These are phyloP conservation scores for Ehretia macrophylla DNA, from an alignment of 257 asterid genomes.

Conservation along the genomic window DNA sequence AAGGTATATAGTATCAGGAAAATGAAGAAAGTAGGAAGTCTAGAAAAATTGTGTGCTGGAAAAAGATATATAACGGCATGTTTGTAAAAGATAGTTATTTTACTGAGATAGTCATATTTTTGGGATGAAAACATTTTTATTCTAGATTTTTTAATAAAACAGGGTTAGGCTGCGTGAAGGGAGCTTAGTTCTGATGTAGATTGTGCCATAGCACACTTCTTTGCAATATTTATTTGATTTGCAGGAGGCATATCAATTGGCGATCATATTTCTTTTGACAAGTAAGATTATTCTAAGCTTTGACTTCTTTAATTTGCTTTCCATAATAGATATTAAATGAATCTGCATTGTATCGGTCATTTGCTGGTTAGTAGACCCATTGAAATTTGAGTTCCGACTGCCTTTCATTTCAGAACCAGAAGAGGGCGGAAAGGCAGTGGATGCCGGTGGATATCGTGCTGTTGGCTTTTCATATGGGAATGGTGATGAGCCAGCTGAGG, in stretches of 20 bases:
- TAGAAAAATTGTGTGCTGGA: not conserved
- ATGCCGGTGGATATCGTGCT: constrained; percentile 35
- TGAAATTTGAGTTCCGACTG: not conserved
- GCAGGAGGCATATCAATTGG: constrained; percentile 48
- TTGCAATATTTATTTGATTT: constrained; percentile 37
- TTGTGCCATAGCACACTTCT: constrained; percentile 39
- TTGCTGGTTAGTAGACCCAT: not conserved
- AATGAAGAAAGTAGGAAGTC: not conserved
- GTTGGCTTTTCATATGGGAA: constrained; percentile 75
- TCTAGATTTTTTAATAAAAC: constrained; percentile 29
- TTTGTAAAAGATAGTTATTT: constrained; percentile 5
- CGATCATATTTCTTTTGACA: constrained; percentile 37
- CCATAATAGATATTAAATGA: not conserved
- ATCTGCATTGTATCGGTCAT: not conserved
- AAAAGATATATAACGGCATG: not conserved
- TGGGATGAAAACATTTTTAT: constrained; percentile 17
- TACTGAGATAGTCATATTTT: constrained; percentile 13
- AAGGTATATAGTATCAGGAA: too few relatives aligned
- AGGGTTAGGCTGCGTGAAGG: constrained; percentile 25
- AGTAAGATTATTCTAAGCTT: constrained; percentile 44
- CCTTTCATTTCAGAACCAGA: constrained; percentile 33
- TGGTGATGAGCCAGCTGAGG: constrained; percentile 35
- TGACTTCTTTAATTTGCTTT: not conserved
- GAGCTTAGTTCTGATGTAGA: constrained; percentile 37
- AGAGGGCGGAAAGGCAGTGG: constrained; percentile 43